A percentile compares a stretch with the other conserved stretches of the same genome.
Evolutionary conservation across 192 early-diverging fungal species (phyloP).

Genomic region (Coemansia sp.): DNA sequence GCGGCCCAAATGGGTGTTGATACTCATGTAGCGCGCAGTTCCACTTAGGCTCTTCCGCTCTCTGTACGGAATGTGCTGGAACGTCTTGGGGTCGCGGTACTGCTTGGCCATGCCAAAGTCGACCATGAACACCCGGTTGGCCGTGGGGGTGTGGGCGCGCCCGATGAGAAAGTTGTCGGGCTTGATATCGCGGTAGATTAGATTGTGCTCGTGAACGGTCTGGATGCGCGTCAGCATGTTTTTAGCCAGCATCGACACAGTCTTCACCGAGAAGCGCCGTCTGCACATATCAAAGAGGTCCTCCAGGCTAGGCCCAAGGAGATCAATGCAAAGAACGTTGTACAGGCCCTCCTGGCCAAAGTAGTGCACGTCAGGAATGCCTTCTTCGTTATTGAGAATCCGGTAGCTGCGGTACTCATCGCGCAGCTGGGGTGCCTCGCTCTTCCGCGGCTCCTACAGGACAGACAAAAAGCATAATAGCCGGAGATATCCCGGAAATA

Average conservation of each 20-base stretch:
- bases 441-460: slow-evolving; percentile 68
- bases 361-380: slow-evolving; percentile 82
- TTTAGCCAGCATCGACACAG: slow-evolving; percentile 80
- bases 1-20: slow-evolving; percentile 81
- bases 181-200: slow-evolving; percentile 90
- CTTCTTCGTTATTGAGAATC: slow-evolving; percentile 84
- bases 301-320: slow-evolving; percentile 86
- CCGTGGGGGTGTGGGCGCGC: slow-evolving; percentile 62
- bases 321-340: slow-evolving; percentile 84
- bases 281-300: slow-evolving; percentile 88
- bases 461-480: background rate
- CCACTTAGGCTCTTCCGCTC: slow-evolving; percentile 93
- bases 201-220: slow-evolving; percentile 79
- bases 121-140: slow-evolving; percentile 81
- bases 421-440: slow-evolving; percentile 94
- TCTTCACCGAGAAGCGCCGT: slow-evolving; percentile 84
- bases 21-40: slow-evolving; percentile 88
- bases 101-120: slow-evolving; percentile 92
- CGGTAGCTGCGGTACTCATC: slow-evolving; percentile 97
- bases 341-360: slow-evolving; percentile 80
- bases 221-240: slow-evolving; percentile 79
- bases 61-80: slow-evolving; percentile 85
- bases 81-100: slow-evolving; percentile 79
- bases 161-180: slow-evolving; percentile 93
- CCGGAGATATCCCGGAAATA: slow-evolving; percentile 3